Evolutionary conservation across 169 alveolate genomes (phyloP).

Genomic region (Plasmodium adleri): DNA sequence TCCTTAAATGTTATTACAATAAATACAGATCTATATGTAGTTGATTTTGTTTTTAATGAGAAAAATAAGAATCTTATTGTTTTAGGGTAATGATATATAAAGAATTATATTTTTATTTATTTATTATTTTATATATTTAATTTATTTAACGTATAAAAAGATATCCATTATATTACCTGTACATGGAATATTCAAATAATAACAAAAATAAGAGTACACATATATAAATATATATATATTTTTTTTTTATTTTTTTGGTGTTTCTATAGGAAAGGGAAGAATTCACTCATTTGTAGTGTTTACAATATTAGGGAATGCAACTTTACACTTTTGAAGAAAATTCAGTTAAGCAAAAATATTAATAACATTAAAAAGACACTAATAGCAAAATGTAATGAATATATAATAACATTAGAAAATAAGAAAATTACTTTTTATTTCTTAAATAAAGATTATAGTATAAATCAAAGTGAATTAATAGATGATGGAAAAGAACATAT

Average conservation of each 20-base stretch:
- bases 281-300: conserved; percentile 33
- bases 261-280: conserved; percentile 45
- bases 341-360: conserved; percentile 37
- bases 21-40: conserved; percentile 32
- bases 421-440: conserved; percentile 44
- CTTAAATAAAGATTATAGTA: conserved; percentile 40
- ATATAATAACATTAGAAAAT: conserved; percentile 66
- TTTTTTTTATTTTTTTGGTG: background rate
- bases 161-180: too few species aligned
- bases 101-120: too few species aligned
- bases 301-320: conserved; percentile 34
- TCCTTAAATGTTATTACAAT: conserved; percentile 49
- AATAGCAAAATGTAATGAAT: conserved; percentile 29
- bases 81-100: conserved; percentile 33
- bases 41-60: conserved; percentile 56
- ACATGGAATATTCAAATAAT: too few species aligned
- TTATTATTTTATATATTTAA: too few species aligned
- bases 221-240: too few species aligned
- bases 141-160: too few species aligned
- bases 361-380: conserved; percentile 54
- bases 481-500: conserved; percentile 21
- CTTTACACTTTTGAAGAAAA: conserved; percentile 38
- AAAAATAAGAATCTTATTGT: conserved; percentile 42
- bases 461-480: conserved; percentile 31
- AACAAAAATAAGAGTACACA: too few species aligned